phyloP scores from a whole-genome alignment of 1,284 basidiomycete genomes.

The Coniferiporia weirii region DNA sequence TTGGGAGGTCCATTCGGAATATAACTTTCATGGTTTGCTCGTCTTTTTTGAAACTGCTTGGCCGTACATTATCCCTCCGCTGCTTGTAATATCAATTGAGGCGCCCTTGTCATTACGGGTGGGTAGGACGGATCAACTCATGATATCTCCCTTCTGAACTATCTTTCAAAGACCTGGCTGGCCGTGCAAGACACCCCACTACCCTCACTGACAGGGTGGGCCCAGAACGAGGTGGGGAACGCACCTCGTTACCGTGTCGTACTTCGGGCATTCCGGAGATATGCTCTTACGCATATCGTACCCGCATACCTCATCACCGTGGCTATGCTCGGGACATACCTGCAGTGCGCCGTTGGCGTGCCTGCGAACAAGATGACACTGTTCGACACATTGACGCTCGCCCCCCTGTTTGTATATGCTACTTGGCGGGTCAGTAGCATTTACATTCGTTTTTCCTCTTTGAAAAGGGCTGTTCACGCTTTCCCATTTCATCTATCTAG shows the following conservation, averaged over 20 bases:
- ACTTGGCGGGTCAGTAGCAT: background rate
- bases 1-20: background rate
- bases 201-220: background rate
- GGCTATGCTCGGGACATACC: conserved; percentile 2
- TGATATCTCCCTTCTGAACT: background rate
- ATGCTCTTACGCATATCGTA: conserved; percentile 2
- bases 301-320: conserved; percentile 4
- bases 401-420: conserved; percentile 6
- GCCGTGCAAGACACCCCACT: conserved; percentile 5
- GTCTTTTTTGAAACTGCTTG: background rate
- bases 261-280: background rate
- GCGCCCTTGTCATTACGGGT: conserved; percentile 12
- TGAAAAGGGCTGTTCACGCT: no score
- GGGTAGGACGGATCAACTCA: background rate
- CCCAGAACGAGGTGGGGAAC: background rate
- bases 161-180: conserved; percentile 8
- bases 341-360: background rate
- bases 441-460: background rate
- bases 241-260: background rate
- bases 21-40: background rate
- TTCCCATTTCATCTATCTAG: background rate
- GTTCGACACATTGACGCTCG: conserved; percentile 3
- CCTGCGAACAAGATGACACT: background rate
- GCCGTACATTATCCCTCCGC: conserved; percentile 12
- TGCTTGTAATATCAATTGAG: conserved; percentile 3